A percentile compares a stretch with the other conserved stretches of the same genome.
These are phyloP conservation scores for Musa schizocarpa DNA, from an alignment of 176 grass and related monocot genomes.

Conservation along the genomic window DNA sequence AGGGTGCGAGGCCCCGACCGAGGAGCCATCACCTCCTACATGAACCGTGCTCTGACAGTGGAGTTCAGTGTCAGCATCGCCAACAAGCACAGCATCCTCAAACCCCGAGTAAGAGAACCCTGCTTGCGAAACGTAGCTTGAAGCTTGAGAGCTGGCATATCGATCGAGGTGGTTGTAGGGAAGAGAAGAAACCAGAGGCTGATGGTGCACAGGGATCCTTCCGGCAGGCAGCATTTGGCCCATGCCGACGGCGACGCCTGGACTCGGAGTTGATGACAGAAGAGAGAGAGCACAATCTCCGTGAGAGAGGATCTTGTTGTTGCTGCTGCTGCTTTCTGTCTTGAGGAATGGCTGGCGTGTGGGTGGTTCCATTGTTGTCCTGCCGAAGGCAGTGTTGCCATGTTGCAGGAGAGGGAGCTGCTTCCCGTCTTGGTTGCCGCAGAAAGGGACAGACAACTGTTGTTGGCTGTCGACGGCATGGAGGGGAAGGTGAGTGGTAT, in stretches of 20 bases:
- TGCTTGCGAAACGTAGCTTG: neutral
- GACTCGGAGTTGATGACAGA: conserved; percentile 34
- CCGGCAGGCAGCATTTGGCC: conserved; percentile 11
- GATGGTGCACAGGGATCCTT: conserved; percentile 11
- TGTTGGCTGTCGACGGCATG: conserved; percentile 11
- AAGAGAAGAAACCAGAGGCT: conserved; percentile 18
- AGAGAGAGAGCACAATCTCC: conserved; percentile 51
- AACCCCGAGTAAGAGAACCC: neutral
- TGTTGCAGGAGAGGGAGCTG: conserved; percentile 31
- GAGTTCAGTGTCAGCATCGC: conserved; percentile 3
- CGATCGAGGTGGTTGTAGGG: conserved; percentile 10
- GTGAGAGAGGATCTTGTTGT: neutral
- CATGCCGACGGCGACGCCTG: conserved; percentile 11
- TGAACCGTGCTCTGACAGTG: conserved; percentile 15
- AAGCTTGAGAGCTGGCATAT: neutral
- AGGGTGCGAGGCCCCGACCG: conserved; percentile 26
- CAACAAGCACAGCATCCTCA: neutral
- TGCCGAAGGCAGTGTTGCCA: neutral
- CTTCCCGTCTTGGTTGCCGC: conserved; percentile 17
- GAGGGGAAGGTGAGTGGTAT: neutral
- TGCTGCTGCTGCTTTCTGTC: conserved; percentile 14
- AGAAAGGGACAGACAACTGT: conserved; percentile 41
- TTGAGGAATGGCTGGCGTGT: conserved; percentile 2
- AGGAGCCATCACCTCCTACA: conserved; percentile 15
- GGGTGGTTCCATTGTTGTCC: neutral